Conservation (phyloP, 2,329 filamentous ascomycete genomes). For the Hyphodiscus sp. region DNA sequence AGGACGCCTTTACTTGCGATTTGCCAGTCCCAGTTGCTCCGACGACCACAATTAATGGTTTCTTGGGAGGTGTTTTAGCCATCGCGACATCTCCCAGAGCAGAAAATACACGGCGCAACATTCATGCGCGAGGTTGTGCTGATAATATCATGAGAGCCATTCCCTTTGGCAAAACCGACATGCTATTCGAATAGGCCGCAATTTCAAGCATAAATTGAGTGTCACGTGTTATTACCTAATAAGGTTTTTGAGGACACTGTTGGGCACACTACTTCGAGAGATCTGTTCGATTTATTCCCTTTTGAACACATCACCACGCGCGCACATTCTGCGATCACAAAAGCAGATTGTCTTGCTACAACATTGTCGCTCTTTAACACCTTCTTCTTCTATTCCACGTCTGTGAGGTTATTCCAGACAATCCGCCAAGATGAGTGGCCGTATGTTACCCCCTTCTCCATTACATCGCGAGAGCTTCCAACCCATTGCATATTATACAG, state of each 20-base stretch:
- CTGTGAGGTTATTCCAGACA: conserved; percentile 30
- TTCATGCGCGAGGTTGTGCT: conserved; percentile 2
- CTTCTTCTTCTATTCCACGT: conserved; percentile 29
- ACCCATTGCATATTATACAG: conserved; percentile 11
- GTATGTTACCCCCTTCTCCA: conserved; percentile 28
- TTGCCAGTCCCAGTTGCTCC: conserved; percentile 93
- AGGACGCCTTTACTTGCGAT: conserved; percentile 57
- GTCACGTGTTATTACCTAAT: background rate
- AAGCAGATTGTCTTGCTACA: conserved; percentile 23
- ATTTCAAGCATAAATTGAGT: background rate
- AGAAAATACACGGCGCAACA: conserved; percentile 12
- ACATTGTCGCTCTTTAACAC: conserved; percentile 26
- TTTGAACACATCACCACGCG: conserved; percentile 25
- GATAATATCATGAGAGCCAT: background rate
- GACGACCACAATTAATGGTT: conserved; percentile 72
- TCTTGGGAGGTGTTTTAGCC: conserved; percentile 32
- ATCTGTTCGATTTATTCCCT: conserved; percentile 25
- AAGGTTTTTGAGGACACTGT: conserved; percentile 15
- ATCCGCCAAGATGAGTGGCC: conserved; percentile 37
- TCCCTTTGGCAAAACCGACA: background rate
- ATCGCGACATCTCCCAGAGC: conserved; percentile 16
- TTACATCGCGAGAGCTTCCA: conserved; percentile 9
- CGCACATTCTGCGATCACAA: conserved; percentile 23
- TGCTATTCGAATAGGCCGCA: background rate
- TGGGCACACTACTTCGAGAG: conserved; percentile 12